Evolutionary conservation across 129 eudicot species (phyloP), one percentile per base, ranked within the genome.

Genomic region (Flaveria robusta): DNA sequence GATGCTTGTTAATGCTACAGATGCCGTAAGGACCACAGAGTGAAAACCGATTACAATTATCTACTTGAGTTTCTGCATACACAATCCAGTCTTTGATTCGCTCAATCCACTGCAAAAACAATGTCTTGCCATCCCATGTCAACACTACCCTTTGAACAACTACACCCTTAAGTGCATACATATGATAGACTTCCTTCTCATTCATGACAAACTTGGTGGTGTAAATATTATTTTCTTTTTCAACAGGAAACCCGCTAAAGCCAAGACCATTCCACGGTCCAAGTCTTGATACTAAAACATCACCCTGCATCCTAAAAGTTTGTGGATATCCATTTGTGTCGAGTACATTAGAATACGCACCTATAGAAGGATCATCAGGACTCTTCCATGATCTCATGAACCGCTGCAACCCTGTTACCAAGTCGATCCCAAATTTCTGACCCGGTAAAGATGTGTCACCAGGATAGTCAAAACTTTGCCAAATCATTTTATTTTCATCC

Each of bases 391-490:
- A 81, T 3, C 82, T 46, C 4, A 83, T 16, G 62, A 60, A 79
- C 5, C 52, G 47, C 34, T 83, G 78, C 14, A 29, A 7, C 0
- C 84, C 86, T 0, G 86, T 87, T 9, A 31, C 59, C 26, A 82
- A 74, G 37, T 72, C 62, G 56, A 64, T 72, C 11, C 82, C 86
- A 0, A 83, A 26, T 52, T 72, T 86, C 87, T 68, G 76, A 39
- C 52, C 82, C 14, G 87, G 85, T 23, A 86, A 29, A 2, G 34
- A 64, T 0, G 85, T 79, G 26, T 86, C 87, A 16, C 78, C 82
- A 0, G 90, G 90, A 42, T 86, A 59, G 74, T 86, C 90, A 62
- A 86, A 86, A 65, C 86, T 78, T 64, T 85, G 89, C 89, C 89
- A 85, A 20, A 82, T 11, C 20, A 78, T 65, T 7, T 42, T 54